Evolutionary conservation across 768 basidiomycete genomes (phyloP).

Genomic region (Trichaptum fuscoviolaceum): DNA sequence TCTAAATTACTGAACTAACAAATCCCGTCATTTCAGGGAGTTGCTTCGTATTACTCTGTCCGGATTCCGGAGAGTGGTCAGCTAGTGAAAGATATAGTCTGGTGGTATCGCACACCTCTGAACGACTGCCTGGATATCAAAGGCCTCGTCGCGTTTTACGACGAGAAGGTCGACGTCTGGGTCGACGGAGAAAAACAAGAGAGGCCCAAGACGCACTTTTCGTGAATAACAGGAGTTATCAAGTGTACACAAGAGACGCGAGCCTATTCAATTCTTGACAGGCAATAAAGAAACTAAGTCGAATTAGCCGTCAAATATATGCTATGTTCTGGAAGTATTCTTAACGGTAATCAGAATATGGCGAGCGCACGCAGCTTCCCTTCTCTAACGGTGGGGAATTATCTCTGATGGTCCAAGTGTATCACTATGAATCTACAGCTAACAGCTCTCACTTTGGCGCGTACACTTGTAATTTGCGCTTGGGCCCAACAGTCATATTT

Average conservation of each 20-base stretch:
- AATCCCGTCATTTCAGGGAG: constrained; percentile 36
- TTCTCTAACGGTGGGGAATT: too few relatives aligned
- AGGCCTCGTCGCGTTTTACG: constrained; percentile 55
- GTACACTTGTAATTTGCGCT: too few relatives aligned
- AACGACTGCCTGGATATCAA: constrained; percentile 45
- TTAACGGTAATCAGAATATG: too few relatives aligned
- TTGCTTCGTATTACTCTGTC: constrained; percentile 53
- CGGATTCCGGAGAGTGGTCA: constrained; percentile 36
- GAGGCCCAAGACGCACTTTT: constrained; percentile 18
- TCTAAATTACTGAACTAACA: background rate
- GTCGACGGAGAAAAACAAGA: constrained; percentile 52
- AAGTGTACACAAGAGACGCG: background rate
- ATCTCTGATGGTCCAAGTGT: too few relatives aligned
- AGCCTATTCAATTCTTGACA: background rate
- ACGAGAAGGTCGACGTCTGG: constrained; percentile 64
- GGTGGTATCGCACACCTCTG: constrained; percentile 57
- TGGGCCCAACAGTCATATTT: too few relatives aligned
- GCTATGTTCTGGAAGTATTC: too few relatives aligned
- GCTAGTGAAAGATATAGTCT: constrained; percentile 44
- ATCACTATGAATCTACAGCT: too few relatives aligned
- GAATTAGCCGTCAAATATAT: background rate
- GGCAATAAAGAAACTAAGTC: background rate
- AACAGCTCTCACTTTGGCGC: too few relatives aligned
- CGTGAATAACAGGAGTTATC: background rate
- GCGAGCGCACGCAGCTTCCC: too few relatives aligned